phyloP scores from a whole-genome alignment of 345 rosid species.

The Psidium guajava region DNA sequence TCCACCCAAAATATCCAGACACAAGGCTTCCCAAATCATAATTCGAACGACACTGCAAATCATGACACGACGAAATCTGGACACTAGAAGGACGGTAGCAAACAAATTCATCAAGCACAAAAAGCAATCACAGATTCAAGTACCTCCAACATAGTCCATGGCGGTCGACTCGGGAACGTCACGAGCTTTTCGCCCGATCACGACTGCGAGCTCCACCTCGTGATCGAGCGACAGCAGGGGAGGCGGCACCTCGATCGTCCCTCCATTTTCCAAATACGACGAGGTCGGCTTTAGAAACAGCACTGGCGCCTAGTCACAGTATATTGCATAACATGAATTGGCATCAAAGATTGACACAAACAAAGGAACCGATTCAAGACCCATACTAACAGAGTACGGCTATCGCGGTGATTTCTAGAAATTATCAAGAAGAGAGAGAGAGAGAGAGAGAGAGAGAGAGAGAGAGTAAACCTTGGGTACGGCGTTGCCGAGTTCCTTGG shows the following conservation, averaged over 20 bases:
- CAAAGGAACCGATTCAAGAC: neutral
- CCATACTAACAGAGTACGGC: neutral
- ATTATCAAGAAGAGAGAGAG: neutral
- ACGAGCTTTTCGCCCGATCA: slow-evolving; percentile 65
- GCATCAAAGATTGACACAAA: neutral
- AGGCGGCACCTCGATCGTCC: slow-evolving; percentile 86
- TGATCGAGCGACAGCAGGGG: slow-evolving; percentile 64
- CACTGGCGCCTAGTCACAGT: slow-evolving; percentile 52
- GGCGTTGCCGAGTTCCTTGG: slow-evolving; percentile 91
- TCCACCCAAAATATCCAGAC: neutral
- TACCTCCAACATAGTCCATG: slow-evolving; percentile 87
- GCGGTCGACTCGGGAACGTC: slow-evolving; percentile 70
- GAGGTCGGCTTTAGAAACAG: slow-evolving; percentile 91
- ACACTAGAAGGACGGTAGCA: neutral
- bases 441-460: neutral
- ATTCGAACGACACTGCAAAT: neutral
- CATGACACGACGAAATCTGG: neutral
- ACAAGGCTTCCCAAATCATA: neutral
- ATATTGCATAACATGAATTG: neutral
- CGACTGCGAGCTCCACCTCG: slow-evolving; percentile 94
- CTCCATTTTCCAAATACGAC: slow-evolving; percentile 74
- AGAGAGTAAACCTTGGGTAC: slow-evolving; percentile 65
- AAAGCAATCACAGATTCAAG: neutral
- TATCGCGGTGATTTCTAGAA: neutral
- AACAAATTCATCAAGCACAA: neutral